These are phyloP conservation scores for Penicillium robsamsonii DNA, from an alignment of 495 filamentous ascomycete species.

Conservation along the genomic window DNA sequence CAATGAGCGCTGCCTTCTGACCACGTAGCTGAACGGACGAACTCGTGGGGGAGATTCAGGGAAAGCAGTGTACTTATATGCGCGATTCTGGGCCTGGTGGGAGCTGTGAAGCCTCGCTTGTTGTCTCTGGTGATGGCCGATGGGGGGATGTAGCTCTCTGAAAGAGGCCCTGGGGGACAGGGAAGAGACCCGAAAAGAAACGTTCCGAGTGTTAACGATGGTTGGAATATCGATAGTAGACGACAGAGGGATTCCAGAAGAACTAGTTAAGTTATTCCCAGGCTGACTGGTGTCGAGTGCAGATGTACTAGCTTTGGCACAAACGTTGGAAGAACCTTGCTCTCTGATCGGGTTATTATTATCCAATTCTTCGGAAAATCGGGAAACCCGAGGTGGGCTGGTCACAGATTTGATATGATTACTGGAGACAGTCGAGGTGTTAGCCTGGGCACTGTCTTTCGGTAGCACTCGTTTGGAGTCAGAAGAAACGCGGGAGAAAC, in stretches of 20 bases:
- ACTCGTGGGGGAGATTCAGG: neutral
- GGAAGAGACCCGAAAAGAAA: neutral
- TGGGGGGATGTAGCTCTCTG: neutral
- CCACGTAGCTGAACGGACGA: neutral
- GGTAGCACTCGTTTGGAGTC: neutral
- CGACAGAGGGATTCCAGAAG: neutral
- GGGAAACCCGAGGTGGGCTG: neutral
- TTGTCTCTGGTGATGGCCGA: neutral
- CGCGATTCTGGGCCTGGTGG: neutral
- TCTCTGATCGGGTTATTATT: neutral
- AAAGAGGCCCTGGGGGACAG: neutral
- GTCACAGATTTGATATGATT: neutral
- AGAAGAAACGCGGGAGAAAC: neutral
- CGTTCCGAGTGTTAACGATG: neutral
- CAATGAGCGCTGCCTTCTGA: neutral
- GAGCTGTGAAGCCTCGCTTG: neutral
- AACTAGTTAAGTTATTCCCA: neutral
- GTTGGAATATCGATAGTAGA: neutral
- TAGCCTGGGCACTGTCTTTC: neutral
- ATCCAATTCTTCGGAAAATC: neutral
- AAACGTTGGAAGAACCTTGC: neutral
- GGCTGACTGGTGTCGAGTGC: neutral
- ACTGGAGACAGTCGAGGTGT: neutral
- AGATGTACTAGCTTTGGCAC: neutral
- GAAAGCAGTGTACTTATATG: neutral